Evolutionary conservation across 495 filamentous ascomycete species (phyloP).

Genomic region (Hypoxylon lienhwacheense): DNA sequence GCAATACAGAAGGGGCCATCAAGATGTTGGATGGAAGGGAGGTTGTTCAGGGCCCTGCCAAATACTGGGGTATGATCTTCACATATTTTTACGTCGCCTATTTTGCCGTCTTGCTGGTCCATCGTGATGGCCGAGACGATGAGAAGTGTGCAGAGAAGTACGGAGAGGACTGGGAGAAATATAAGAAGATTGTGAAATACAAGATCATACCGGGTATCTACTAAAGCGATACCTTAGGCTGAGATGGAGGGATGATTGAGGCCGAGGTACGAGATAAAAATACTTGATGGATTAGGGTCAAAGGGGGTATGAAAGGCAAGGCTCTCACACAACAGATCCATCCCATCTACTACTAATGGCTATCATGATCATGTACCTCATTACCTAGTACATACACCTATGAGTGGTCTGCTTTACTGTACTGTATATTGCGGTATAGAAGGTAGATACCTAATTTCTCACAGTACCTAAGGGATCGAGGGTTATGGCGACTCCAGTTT

Average conservation of each 20-base stretch:
- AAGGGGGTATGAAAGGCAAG: too few relatives aligned
- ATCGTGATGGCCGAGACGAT: constrained; percentile 90
- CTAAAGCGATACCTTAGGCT: constrained; percentile 49
- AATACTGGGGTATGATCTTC: constrained; percentile 80
- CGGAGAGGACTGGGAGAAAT: constrained; percentile 89
- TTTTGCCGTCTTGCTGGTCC: constrained; percentile 85
- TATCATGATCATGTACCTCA: too few relatives aligned
- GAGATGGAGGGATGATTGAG: not conserved
- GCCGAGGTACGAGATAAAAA: too few relatives aligned
- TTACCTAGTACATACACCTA: too few relatives aligned
- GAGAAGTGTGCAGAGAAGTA: constrained; percentile 92
- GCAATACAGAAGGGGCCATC: constrained; percentile 48
- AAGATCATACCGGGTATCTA: constrained; percentile 93
- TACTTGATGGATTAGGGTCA: too few relatives aligned
- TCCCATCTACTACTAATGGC: too few relatives aligned
- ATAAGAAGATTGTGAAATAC: constrained; percentile 78
- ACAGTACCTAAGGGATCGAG: too few relatives aligned
- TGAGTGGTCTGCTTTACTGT: too few relatives aligned
- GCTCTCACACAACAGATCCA: too few relatives aligned
- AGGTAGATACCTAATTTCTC: too few relatives aligned
- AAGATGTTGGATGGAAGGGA: constrained; percentile 61
- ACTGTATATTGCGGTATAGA: too few relatives aligned
- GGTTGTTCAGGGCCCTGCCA: constrained; percentile 69
- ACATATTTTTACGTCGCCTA: constrained; percentile 97
- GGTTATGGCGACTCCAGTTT: too few relatives aligned